Conservation (phyloP, 345 rosid species). For the Rhizophora mangle region DNA sequence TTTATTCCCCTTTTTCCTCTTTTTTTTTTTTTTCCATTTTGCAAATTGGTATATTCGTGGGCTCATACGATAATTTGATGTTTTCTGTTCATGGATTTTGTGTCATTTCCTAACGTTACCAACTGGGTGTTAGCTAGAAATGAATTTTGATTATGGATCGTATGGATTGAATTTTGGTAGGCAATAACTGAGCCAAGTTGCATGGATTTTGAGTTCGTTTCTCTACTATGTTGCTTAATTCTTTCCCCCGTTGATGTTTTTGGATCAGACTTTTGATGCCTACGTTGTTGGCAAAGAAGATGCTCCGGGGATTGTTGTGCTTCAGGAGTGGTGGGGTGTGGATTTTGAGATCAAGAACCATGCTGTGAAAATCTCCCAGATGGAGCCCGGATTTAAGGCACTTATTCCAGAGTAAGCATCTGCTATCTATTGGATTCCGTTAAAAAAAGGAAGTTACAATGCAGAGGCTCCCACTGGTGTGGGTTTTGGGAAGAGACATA, state of each 20-base stretch:
- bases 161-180: too few species aligned
- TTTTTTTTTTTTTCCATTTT: not conserved
- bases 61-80: not conserved
- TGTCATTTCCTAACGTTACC: not conserved
- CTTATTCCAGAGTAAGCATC: conserved; percentile 79
- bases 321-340: conserved; percentile 99
- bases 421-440: not conserved
- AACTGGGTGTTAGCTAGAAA: not conserved
- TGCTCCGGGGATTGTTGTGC: conserved; percentile 86
- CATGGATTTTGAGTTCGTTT: not conserved
- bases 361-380: conserved; percentile 72
- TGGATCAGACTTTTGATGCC: conserved; percentile 74
- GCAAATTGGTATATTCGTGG: too few species aligned
- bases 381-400: conserved; percentile 74
- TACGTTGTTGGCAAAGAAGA: conserved; percentile 87
- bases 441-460: not conserved
- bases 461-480: too few species aligned
- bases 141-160: not conserved
- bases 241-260: not conserved
- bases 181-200: too few species aligned
- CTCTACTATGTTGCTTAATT: not conserved
- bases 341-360: conserved; percentile 95
- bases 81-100: not conserved
- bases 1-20: not conserved
- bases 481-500: too few species aligned